Percentiles rank a stretch among this genome's conserved stretches.
Evolutionary conservation across 1,284 basidiomycete species (phyloP).

Genomic region (Austroboletus niveus): DNA sequence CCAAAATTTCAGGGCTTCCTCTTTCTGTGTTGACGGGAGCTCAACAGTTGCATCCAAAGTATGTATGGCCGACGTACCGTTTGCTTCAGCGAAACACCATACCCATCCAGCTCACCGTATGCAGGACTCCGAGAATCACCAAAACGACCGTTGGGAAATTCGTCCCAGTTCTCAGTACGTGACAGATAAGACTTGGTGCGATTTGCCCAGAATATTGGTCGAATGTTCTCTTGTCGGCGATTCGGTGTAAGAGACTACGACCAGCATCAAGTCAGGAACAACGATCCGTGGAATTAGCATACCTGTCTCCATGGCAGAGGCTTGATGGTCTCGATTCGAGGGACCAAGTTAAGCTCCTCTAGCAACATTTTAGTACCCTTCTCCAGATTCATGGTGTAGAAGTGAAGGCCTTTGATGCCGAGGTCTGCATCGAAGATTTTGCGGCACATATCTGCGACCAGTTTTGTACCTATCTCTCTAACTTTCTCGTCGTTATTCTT

Average conservation of each 20-base stretch:
- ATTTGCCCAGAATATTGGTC: constrained; percentile 97
- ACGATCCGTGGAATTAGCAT: constrained; percentile 33
- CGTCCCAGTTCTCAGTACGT: constrained; percentile 96
- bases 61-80: constrained; percentile 47
- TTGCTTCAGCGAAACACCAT: constrained; percentile 85
- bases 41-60: constrained; percentile 5
- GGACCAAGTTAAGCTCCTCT: constrained; percentile 83
- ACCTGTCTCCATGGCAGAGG: constrained; percentile 93
- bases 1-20: constrained; percentile 87
- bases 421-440: constrained; percentile 75
- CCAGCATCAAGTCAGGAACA: constrained; percentile 47
- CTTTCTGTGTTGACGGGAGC: constrained; percentile 49
- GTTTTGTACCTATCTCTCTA: constrained; percentile 81
- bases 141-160: constrained; percentile 98
- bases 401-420: constrained; percentile 86
- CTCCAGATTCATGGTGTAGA: constrained; percentile 99
- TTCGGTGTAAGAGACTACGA: constrained; percentile 81
- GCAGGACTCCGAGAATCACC: constrained; percentile 96
- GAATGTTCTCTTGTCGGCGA: constrained; percentile 84
- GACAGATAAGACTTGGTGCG: constrained; percentile 88
- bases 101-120: constrained; percentile 96
- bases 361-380: constrained; percentile 92
- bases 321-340: constrained; percentile 82
- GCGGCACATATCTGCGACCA: constrained; percentile 87
- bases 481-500: constrained; percentile 93